Conservation (phyloP, 2,329 filamentous ascomycete genomes). For the Ophiosphaerella narmari region DNA sequence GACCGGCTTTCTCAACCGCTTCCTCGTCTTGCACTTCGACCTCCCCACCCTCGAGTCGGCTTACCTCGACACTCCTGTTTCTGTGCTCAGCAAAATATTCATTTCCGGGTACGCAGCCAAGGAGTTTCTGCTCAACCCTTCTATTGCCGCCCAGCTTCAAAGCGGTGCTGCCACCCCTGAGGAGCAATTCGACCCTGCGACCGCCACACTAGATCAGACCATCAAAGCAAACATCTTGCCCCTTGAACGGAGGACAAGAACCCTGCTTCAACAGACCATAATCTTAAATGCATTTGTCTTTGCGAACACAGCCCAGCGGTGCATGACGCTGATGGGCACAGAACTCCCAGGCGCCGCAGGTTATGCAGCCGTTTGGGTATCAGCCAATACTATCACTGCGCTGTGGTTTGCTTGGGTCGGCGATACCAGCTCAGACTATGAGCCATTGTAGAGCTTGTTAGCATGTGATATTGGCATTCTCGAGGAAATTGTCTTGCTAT, state of each 20-base stretch:
- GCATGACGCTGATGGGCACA: slow-evolving; percentile 71
- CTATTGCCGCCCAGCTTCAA: slow-evolving; percentile 61
- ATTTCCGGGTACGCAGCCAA: slow-evolving; percentile 73
- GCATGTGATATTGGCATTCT: too few relatives aligned
- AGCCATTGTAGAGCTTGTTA: slow-evolving; percentile 17
- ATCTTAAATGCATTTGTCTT: slow-evolving; percentile 53
- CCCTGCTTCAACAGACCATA: slow-evolving; percentile 61
- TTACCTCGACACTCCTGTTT: slow-evolving; percentile 62
- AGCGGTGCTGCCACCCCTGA: slow-evolving; percentile 53
- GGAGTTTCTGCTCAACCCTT: slow-evolving; percentile 77
- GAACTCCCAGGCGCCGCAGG: slow-evolving; percentile 70
- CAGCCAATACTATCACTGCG: slow-evolving; percentile 66
- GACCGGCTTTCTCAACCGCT: slow-evolving; percentile 67
- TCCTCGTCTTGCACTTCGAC: slow-evolving; percentile 76
- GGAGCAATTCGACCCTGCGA: slow-evolving; percentile 66
- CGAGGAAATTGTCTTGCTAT: not conserved
- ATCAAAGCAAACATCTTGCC: slow-evolving; percentile 75
- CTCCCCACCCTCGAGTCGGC: slow-evolving; percentile 71
- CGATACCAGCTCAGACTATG: slow-evolving; percentile 38
- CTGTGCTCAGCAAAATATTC: slow-evolving; percentile 60
- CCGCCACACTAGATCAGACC: slow-evolving; percentile 70
- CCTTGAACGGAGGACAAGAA: slow-evolving; percentile 67
- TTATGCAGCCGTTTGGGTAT: slow-evolving; percentile 78
- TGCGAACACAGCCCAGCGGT: slow-evolving; percentile 66
- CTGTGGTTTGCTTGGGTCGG: slow-evolving; percentile 59